These are phyloP conservation scores for Candida ortonii DNA, from an alignment of 805 yeast genomes.

Conservation along the genomic window DNA sequence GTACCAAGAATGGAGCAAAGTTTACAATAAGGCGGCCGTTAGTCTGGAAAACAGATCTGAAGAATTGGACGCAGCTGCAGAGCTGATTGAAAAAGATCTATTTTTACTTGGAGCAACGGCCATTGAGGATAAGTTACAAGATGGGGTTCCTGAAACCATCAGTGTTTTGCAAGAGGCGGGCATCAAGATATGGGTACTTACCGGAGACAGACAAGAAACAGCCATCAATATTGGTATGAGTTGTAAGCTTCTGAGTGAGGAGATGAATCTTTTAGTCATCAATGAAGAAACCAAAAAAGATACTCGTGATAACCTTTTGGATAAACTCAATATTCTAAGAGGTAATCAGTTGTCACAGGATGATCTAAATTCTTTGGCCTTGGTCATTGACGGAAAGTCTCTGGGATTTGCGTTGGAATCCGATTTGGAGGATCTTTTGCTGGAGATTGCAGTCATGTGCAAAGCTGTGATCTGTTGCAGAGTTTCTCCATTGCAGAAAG, in stretches of 20 bases:
- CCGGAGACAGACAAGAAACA: slow-evolving; percentile 98
- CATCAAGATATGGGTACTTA: slow-evolving; percentile 93
- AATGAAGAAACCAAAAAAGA: slow-evolving; percentile 82
- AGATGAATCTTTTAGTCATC: slow-evolving; percentile 86
- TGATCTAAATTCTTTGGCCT: slow-evolving; percentile 77
- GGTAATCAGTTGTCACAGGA: slow-evolving; percentile 64
- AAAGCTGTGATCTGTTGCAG: slow-evolving; percentile 97
- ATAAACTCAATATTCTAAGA: slow-evolving; percentile 70
- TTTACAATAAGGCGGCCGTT: slow-evolving; percentile 78
- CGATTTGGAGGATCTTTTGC: slow-evolving; percentile 71
- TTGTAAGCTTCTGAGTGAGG: slow-evolving; percentile 89
- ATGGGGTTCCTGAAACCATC: slow-evolving; percentile 97
- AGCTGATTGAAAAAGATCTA: slow-evolving; percentile 75
- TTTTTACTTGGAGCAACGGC: slow-evolving; percentile 95
- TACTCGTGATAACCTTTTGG: slow-evolving; percentile 67
- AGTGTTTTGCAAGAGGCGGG: slow-evolving; percentile 95
- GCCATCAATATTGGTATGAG: slow-evolving; percentile 99
- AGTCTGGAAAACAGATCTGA: slow-evolving; percentile 71
- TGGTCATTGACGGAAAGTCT: slow-evolving; percentile 93
- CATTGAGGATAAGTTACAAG: slow-evolving; percentile 95
- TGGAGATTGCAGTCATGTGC: slow-evolving; percentile 81
- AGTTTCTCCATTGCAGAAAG: slow-evolving; percentile 96
- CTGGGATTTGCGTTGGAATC: slow-evolving; percentile 80
- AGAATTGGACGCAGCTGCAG: slow-evolving; percentile 85
- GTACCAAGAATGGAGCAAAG: slow-evolving; percentile 63